These are phyloP conservation scores for Coemansia reversa DNA, from an alignment of 192 early-diverging fungal species.

Conservation along the genomic window DNA sequence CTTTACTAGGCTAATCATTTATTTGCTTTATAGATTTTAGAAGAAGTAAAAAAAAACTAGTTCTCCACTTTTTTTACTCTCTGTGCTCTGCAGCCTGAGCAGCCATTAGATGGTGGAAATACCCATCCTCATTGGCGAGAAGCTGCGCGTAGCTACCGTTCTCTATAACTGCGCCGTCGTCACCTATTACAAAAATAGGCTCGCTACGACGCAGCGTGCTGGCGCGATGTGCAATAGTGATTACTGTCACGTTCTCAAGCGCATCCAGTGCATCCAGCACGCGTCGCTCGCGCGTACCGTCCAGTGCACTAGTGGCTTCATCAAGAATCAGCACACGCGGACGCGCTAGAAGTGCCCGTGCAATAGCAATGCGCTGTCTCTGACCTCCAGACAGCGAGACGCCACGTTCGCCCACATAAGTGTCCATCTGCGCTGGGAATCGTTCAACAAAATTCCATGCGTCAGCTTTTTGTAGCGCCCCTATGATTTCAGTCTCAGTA, in stretches of 20 bases:
- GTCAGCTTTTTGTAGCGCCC: constrained; percentile 46
- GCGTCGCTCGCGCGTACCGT: constrained; percentile 63
- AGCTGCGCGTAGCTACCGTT: constrained; percentile 67
- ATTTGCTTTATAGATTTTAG: not conserved
- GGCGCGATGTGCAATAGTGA: constrained; percentile 74
- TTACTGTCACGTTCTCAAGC: constrained; percentile 61
- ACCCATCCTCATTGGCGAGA: constrained; percentile 55
- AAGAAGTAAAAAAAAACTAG: not conserved
- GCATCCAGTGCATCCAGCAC: constrained; percentile 54
- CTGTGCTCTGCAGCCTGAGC: constrained; percentile 45
- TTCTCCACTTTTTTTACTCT: not conserved
- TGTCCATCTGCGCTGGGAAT: constrained; percentile 78
- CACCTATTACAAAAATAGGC: constrained; percentile 61
- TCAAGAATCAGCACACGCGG: constrained; percentile 75
- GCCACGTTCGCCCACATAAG: constrained; percentile 86
- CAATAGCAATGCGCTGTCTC: constrained; percentile 69
- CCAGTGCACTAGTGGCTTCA: constrained; percentile 77
- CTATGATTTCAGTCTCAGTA: constrained; percentile 68
- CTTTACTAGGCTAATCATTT: constrained; percentile 13
- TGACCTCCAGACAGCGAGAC: constrained; percentile 64
- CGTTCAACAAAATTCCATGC: constrained; percentile 66
- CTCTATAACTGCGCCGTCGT: constrained; percentile 66
- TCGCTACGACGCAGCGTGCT: constrained; percentile 79
- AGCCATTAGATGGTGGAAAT: constrained; percentile 53
- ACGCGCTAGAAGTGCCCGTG: constrained; percentile 74